Base-by-base conservation (phyloP, 2,329 filamentous ascomycete genomes). In the Allantophomopsis lycopodina region DNA sequence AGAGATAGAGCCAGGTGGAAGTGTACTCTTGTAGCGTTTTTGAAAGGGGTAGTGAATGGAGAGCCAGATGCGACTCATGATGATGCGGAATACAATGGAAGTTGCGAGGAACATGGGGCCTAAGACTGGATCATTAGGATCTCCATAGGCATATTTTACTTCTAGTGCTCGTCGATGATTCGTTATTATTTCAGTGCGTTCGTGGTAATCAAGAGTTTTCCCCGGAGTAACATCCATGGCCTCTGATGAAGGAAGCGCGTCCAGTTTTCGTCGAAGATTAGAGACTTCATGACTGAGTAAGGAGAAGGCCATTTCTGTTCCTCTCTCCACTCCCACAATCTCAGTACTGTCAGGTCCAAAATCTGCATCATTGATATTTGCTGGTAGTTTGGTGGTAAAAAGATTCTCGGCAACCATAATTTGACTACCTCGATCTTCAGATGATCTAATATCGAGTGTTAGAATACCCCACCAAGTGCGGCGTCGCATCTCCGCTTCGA, bases 331-430 rank as follows among this genome's bases (percentile, higher is more conserved):
- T 5, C 18, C 41, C 18, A 18, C 21, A 18, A 42, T 44, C 18
- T 40, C 40, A 13, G 6, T 35, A 18, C 30, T 39, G 28, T 46
- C 38, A 13, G 40, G 40, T 20, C 51, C 52, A 28, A 73, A 57
- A 41, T 71, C 66, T 13, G 60, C 61, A 43, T 73, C 69, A 40
- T 72, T 66, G 44, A 71, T 56, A 42, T 73, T 71, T 30, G 66
- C 50, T 1, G 69, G 69, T 37, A 66, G 52, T 37, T 56, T 58
- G 17, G 64, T 65, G 45, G 71, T 64, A 42, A 63, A 69, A 46
- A 59, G 57, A 32, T 46, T 50, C 39, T 66, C 61, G 13, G 61
- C 40, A 7, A 69, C 60, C 20, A 57, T 55, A 11, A 61, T 57
- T 43, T 68, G 65, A 4, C 59, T 59, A 5, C 67, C 67, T 40